Base-by-base conservation (phyloP, 257 asterid genomes). In the Rubia yunnanensis region DNA sequence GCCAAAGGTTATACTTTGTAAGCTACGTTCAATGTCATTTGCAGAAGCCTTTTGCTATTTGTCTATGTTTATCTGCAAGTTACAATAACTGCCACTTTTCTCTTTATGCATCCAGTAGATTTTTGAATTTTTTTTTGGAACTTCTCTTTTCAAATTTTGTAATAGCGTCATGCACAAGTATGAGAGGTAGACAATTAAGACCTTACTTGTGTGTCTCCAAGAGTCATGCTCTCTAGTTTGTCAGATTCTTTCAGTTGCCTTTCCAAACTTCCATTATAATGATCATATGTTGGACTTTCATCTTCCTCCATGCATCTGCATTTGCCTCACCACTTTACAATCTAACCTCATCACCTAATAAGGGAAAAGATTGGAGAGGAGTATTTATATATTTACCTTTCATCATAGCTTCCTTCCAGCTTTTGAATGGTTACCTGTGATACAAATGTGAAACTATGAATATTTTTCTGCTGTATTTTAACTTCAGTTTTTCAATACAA, bases 371-470 rank as follows among this genome's bases (percentile, higher is more conserved):
- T 58, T 52, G 24, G 39, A 57, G 36, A 30, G 66, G 55, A 34
- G 50, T 35, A 60, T 3, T 4, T 65, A 32, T 41, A 15, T 44
- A 41, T 39, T 78, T 74, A 88, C 96, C 98, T 91, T 75, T 83
- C 73, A 62, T 80, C 86, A 57, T 74, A 38, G 46, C 69, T 76
- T 74, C 80, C 84, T 66, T 87, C 80, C 81, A 82, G 74, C 84
- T 74, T 87, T 82, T 92, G 94, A 76, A 89, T 83, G 72, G 88
- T 81, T 70, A 92, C 89, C 98, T 92, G 95, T 67, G 36, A 60
- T 17, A 30, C 64, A 23, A 36, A n/a, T 28, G 41, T 23, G 27
- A 31, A 23, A 62, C 3, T 10, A 2, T 35, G 10, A n/a, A 0
- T 60, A 30, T 31, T 26, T 18, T 34, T 20, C 9, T 4, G 31